Evolutionary conservation across 805 yeast genomes (phyloP).

Genomic region (Candida vartiovaarae): DNA sequence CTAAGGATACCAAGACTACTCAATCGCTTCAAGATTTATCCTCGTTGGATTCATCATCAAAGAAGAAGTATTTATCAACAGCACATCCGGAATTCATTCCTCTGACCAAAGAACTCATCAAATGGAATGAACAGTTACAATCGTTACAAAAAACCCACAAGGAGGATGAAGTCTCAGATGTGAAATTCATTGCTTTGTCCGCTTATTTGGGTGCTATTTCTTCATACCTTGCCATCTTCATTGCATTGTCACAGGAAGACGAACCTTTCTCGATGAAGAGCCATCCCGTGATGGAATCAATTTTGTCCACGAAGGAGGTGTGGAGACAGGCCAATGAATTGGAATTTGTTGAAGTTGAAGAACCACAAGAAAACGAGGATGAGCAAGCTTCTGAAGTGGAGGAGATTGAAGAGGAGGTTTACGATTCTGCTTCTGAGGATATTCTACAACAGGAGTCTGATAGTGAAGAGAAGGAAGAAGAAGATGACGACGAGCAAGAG

Average conservation of each 20-base stretch:
- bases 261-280: conserved; percentile 69
- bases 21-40: conserved; percentile 37
- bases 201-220: conserved; percentile 75
- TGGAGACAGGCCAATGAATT: conserved; percentile 78
- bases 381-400: conserved; percentile 5
- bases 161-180: conserved; percentile 30
- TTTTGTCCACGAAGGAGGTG: conserved; percentile 73
- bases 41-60: conserved; percentile 45
- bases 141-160: conserved; percentile 27
- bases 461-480: conserved; percentile 8
- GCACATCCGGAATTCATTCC: conserved; percentile 84
- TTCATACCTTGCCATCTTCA: conserved; percentile 71
- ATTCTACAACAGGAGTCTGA: conserved; percentile 9
- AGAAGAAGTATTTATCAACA: conserved; percentile 45
- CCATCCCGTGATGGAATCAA: conserved; percentile 83
- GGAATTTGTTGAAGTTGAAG: conserved; percentile 23
- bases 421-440: conserved; percentile 15
- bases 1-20: conserved; percentile 23
- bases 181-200: conserved; percentile 64
- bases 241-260: conserved; percentile 45
- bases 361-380: conserved; percentile 17
- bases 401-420: conserved; percentile 12
- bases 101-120: conserved; percentile 51
- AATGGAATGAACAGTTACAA: conserved; percentile 36
- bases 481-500: conserved; percentile 10